Evolutionary conservation across 257 asterid genomes (phyloP), one percentile per base, ranked within the genome.

Genomic region (Penstemon newberryi): DNA sequence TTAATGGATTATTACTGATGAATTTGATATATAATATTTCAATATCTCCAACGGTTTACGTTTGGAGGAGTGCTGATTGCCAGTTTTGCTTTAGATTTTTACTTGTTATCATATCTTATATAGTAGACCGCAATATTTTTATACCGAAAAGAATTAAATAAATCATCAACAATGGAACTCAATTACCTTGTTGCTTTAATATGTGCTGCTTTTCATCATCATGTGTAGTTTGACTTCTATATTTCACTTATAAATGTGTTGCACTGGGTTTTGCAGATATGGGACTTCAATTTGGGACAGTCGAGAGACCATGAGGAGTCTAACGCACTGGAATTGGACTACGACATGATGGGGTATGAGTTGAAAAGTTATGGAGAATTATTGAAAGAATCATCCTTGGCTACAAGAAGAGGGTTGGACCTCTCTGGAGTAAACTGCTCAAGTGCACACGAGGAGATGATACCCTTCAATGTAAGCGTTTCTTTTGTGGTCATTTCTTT

Each of bases 281-380:
- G 99, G 99, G 99, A 93, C 81, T 90, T 93, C 77, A 90, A 93
- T 68, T 78, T 85, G 70, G 97, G 96, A 56, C 84, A 78, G 73
- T 76, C 79, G 64, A 89, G 96, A 77, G 82, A 79, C 60, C 84
- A 76, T 38, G 89, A 85, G 11, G 92, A 85, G 66, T 65, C 87
- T 53, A 71, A 75, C 73, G 41, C 85, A 39, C 46, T 73, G 42
- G 96, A 90, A 60, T 68, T 74, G 33, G 96, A 83, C 40, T 85
- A 77, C 71, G 88, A 86, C 56, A 76, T 80, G 33, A 2, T 25
- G 82, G 79, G 73, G 33, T 83, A 65, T 75, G 61, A 75, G 75
- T 78, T 84, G 85, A 86, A 78, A 67, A 75, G 81, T 73, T 92
- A 85, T 19, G 86, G 91, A 12, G 89, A 92, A 71, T 84, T 92